Evolutionary conservation across 2,329 filamentous ascomycete species (phyloP), one percentile per base, ranked within the genome.

Genomic region (Colletotrichum nymphaeae): DNA sequence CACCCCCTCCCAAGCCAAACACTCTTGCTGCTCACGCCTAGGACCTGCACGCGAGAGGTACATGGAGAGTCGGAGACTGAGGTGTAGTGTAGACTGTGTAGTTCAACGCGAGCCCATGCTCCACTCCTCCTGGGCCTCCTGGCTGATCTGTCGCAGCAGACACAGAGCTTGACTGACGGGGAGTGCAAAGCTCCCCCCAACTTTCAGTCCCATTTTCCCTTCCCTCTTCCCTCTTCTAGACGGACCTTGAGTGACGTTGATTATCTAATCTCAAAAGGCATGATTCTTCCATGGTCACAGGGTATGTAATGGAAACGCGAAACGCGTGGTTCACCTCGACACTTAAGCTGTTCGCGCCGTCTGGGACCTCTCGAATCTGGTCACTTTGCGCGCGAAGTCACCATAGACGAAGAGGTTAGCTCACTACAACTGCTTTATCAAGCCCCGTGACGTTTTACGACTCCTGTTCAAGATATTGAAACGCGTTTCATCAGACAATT

Each of bases 141-240:
- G 67, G 71, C 71, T 73, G 71, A 73, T 73, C 71, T 60, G 49
- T 67, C 32, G 60, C 67, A 53, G 28, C 55, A 73, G 49, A 52
- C 59, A 56, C 60, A 62, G 71, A 66, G 60, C 71, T 66, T 30
- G 62, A 73, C 67, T 71, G 71, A 77, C 76, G 76, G 78, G 78
- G 80, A 82, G 80, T 81, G 74, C 59, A 68, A 69, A 76, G 75
- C 79, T 77, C 80, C 80, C 80, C 76, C 72, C 72, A 75, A 69
- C 73, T 76, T 76, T 59, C 42, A 72, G 59, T 72, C 77, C 78
- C 76, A 69, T 75, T 76, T 79, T 35, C 71, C 77, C 79, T 76
- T 76, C 62, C 77, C 80, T 76, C 79, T 80, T 76, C 77, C 76
- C 66, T 64, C 63, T 72, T 60, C 37, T 67, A 56, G 26, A 28